A percentile compares a stretch with the other conserved stretches of the same genome.
These are phyloP conservation scores for Prillingera fragicola DNA, from an alignment of 1,284 basidiomycete genomes.

Conservation along the genomic window DNA sequence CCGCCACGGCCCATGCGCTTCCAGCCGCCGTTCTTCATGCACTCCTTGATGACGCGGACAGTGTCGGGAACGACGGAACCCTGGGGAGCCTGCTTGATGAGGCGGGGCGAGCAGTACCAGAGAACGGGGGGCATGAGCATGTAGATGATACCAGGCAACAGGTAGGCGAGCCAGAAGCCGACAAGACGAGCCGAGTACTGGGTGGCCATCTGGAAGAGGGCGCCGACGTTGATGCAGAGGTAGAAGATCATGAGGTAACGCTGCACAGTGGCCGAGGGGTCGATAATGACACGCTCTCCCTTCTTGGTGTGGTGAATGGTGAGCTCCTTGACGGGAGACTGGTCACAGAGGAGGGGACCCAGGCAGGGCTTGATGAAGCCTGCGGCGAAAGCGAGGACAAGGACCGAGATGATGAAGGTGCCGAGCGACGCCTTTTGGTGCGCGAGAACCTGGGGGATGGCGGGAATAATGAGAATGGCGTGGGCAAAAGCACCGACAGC, in stretches of 20 bases:
- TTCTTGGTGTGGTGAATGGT: conserved; percentile 28
- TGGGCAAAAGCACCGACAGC: conserved; percentile 39
- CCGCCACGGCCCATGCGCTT: conserved; percentile 30
- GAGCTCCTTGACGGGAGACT: conserved; percentile 40
- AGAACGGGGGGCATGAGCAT: conserved; percentile 48
- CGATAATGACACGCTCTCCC: conserved; percentile 46
- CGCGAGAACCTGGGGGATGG: conserved; percentile 41
- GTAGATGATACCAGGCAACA: conserved; percentile 52
- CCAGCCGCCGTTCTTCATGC: conserved; percentile 30
- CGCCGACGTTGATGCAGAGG: conserved; percentile 44
- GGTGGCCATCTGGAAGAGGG: conserved; percentile 41
- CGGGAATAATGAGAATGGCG: conserved; percentile 39
- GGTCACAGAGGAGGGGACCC: conserved; percentile 46
- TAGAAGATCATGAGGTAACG: conserved; percentile 43
- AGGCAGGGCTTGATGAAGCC: conserved; percentile 48
- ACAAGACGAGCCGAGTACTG: conserved; percentile 42
- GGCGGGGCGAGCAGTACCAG: conserved; percentile 41
- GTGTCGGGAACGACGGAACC: conserved; percentile 50
- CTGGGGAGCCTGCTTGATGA: conserved; percentile 49
- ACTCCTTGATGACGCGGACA: conserved; percentile 27
- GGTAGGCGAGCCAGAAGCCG: conserved; percentile 50
- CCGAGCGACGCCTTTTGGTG: conserved; percentile 24
- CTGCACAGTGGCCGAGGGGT: conserved; percentile 41
- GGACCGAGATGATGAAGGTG: conserved; percentile 44
- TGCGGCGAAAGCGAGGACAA: conserved; percentile 44